A percentile compares a stretch with the other conserved stretches of the same genome.
phyloP scores from a whole-genome alignment of 2,329 filamentous ascomycete genomes.

The Neobulgaria alba region DNA sequence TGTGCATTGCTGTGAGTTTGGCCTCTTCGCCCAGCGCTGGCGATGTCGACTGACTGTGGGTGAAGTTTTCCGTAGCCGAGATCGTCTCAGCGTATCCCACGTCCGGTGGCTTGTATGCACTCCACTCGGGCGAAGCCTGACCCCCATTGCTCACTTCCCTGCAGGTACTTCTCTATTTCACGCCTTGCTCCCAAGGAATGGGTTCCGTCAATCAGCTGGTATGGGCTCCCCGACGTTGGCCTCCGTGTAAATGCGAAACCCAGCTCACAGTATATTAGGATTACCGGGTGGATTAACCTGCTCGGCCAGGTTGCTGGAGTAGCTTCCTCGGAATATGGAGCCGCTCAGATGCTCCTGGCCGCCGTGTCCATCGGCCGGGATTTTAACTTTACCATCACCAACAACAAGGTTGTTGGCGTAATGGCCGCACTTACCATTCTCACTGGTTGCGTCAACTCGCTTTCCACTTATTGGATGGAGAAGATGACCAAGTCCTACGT shows the following conservation, averaged over 20 bases:
- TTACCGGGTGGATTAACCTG: conserved; percentile 40
- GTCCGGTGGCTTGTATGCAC: conserved; percentile 36
- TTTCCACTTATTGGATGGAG: conserved; percentile 50
- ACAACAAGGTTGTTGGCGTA: conserved; percentile 40
- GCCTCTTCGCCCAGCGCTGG: background rate
- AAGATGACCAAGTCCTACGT: conserved; percentile 49
- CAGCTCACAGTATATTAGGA: conserved; percentile 4
- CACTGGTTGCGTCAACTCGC: conserved; percentile 44
- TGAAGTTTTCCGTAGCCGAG: conserved; percentile 42
- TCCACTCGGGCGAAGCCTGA: background rate
- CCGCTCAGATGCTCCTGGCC: conserved; percentile 46
- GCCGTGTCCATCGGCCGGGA: conserved; percentile 43
- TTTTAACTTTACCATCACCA: conserved; percentile 39
- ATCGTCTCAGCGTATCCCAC: conserved; percentile 50
- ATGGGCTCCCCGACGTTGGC: background rate
- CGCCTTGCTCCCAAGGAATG: conserved; percentile 40
- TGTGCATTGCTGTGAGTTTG: conserved; percentile 39
- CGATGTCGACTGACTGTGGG: conserved; percentile 3
- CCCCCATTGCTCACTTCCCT: background rate
- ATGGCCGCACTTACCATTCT: conserved; percentile 46
- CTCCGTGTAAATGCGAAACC: too few species aligned
- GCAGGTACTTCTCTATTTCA: conserved; percentile 46
- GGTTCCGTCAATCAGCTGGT: conserved; percentile 42
- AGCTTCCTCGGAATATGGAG: conserved; percentile 49
- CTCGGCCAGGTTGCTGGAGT: conserved; percentile 42